Evolutionary conservation across 768 basidiomycete genomes (phyloP), one percentile per base, ranked within the genome.

Genomic region (Panus rudis): DNA sequence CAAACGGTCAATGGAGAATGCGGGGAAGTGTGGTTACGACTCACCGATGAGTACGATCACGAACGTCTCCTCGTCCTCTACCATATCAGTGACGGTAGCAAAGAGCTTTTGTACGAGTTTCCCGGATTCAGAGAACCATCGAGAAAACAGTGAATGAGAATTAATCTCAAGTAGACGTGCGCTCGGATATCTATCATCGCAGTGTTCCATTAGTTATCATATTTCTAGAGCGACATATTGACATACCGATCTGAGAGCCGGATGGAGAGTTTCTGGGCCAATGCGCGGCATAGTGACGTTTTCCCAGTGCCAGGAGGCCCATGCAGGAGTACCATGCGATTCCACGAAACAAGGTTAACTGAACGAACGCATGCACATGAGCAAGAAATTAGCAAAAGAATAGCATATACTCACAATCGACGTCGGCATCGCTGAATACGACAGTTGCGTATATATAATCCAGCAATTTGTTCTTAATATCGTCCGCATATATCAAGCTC

Each of bases 81-180:
- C 84, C 64, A 98, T 73, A 51, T 96, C 92, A 28, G 76, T 87
- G 44, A 99, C 91, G 46, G 76, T 86, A 28, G 73, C 77, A 59
- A 98, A 99, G 14, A 99, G 70, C 37, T 86, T 78, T 56, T 98
- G 94, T 2, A 99, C 96, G 22, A 99, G 79, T 62, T 99, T 99
- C 13, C 96, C 96, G 0, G 92, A 96, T 60, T 99, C 96, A 0
- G 93, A 97, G 65, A 98, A 99, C 94, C 96, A 99, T 53, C 92
- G 88, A 13, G 91, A 93, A 61, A 99, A 98, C 13, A 99, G 73
- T 2, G 93, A 97, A 64, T 98, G 96, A 0, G 96, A 93, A 59
- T 98, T 98, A 57, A 99, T 96, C 62, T 99, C 96, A 34, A 99
- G 75, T 10, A 99, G 70, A 35, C 91, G 86, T 26, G 90, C 78